Evolutionary conservation across 2,329 filamentous ascomycete species (phyloP), one percentile per base, ranked within the genome.

Genomic region (Akanthomyces muscarius): DNA sequence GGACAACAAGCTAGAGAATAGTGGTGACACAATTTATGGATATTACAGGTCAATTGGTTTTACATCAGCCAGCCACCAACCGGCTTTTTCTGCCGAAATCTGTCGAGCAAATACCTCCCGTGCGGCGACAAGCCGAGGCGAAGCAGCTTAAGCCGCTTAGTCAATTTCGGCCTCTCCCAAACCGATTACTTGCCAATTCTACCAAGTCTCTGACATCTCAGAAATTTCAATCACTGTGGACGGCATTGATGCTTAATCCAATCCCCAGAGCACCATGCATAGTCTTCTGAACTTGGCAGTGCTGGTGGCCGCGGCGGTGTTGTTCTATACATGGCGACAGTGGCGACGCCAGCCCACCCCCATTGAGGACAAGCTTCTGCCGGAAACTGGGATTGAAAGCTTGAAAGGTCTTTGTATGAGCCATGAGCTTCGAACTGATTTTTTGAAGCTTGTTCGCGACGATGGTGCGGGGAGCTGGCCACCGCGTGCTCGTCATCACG

Each of bases 401-500:
- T 8, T 59, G n/a, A 18, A 42, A 16, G 14, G 8, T 1, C 21
- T 50, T 30, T n/a, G 30, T 7, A 13, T n/a, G 5, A 1, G 42
- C 25, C 56, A 59, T 14, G 56, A 51, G 45, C 33, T 59, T 4
- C 56, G 45, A 30, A 36, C 10, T 14, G 30, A 51, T 14, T 59
- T 59, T 30, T 23, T 59, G 18, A 41, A 38, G 30, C 44, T 59
- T 2, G 56, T 59, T 25, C 45, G 30, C 0, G 56, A 59, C 2
- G 56, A 59, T 18, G 56, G 56, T 21, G 56, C 56, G 2, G 56
- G 56, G 5, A 50, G 47, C 33, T 59, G 56, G 56, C 56, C 56
- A 33, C 56, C 56, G 5, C 30, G 25, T 7, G 56, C 56, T 10
- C 45, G 56, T 1, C 56, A 59, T 36, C 3, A 41, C 45, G 18